phyloP scores from a whole-genome alignment of 441 rosid genomes.

The Melastoma candidum region DNA sequence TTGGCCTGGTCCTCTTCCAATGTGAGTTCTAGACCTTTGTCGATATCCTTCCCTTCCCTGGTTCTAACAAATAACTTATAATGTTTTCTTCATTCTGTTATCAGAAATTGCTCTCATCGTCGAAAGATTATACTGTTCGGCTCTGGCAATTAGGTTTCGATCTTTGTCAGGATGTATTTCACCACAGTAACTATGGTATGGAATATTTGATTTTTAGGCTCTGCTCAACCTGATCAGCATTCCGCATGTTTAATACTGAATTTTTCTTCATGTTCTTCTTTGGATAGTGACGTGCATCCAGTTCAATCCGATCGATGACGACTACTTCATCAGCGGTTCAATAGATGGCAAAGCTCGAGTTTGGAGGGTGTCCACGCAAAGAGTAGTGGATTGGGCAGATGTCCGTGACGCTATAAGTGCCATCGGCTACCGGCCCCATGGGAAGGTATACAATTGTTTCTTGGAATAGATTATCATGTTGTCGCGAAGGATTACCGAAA shows the following conservation, averaged over 20 bases:
- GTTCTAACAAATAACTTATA: too few species aligned
- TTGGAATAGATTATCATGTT: too few species aligned
- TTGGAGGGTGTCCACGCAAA: conserved; percentile 57
- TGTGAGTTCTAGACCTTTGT: conserved; percentile 31
- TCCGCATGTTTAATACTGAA: too few species aligned
- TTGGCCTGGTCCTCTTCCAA: conserved; percentile 79
- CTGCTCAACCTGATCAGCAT: neutral
- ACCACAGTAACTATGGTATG: conserved; percentile 57
- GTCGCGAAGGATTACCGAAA: neutral
- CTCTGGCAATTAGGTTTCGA: conserved; percentile 56
- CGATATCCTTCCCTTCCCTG: too few species aligned
- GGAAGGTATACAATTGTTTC: conserved; percentile 34
- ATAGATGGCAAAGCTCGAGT: conserved; percentile 92
- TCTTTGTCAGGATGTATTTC: conserved; percentile 44
- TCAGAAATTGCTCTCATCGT: conserved; percentile 75
- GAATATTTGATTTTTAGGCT: neutral
- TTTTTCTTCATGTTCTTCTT: neutral
- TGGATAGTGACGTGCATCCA: conserved; percentile 80
- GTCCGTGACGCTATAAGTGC: conserved; percentile 58
- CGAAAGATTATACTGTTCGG: conserved; percentile 68
- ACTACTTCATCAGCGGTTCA: conserved; percentile 77
- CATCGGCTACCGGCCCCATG: conserved; percentile 59
- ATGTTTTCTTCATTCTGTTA: conserved; percentile 11
- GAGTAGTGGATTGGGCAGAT: conserved; percentile 76
- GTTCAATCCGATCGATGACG: conserved; percentile 62